A percentile compares a stretch with the other conserved stretches of the same genome.
These are phyloP conservation scores for Pleurotus citrinopileatus DNA, from an alignment of 768 basidiomycete genomes.

Conservation along the genomic window DNA sequence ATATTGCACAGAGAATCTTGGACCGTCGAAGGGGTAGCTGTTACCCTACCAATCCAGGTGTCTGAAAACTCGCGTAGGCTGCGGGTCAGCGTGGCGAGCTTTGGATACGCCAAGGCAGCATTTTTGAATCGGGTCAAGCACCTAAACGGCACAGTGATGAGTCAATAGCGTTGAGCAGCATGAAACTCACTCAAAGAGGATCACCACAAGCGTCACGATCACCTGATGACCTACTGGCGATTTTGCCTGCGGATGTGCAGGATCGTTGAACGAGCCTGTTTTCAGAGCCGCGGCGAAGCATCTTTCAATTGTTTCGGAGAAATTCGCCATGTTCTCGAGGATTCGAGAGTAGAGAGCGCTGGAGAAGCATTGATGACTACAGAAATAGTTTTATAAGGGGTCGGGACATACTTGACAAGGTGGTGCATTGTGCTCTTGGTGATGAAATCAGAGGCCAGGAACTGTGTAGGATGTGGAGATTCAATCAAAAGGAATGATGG, in stretches of 20 bases:
- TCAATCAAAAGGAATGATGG: not conserved
- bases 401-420: conserved; percentile 43
- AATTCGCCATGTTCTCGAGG: conserved; percentile 40
- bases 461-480: conserved; percentile 38
- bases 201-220: conserved; percentile 40
- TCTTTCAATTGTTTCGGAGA: conserved; percentile 35
- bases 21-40: conserved; percentile 36
- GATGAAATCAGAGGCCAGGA: conserved; percentile 56
- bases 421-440: conserved; percentile 52
- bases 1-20: conserved; percentile 37
- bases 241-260: not conserved
- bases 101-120: conserved; percentile 42
- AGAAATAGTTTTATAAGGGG: not conserved
- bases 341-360: conserved; percentile 46
- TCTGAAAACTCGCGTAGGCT: conserved; percentile 43
- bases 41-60: conserved; percentile 44
- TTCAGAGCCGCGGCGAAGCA: conserved; percentile 37
- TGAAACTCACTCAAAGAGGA: conserved; percentile 49
- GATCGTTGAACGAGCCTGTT: conserved; percentile 34
- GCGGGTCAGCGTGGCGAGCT: conserved; percentile 36
- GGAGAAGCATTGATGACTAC: not conserved
- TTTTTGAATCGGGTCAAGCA: conserved; percentile 60
- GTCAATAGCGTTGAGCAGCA: not conserved
- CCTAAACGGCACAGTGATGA: conserved; percentile 27
- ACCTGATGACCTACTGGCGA: conserved; percentile 36